Percentiles rank a stretch among this genome's conserved stretches.
Evolutionary conservation across 495 filamentous ascomycete species (phyloP).

Genomic region (Viridothelium virens): DNA sequence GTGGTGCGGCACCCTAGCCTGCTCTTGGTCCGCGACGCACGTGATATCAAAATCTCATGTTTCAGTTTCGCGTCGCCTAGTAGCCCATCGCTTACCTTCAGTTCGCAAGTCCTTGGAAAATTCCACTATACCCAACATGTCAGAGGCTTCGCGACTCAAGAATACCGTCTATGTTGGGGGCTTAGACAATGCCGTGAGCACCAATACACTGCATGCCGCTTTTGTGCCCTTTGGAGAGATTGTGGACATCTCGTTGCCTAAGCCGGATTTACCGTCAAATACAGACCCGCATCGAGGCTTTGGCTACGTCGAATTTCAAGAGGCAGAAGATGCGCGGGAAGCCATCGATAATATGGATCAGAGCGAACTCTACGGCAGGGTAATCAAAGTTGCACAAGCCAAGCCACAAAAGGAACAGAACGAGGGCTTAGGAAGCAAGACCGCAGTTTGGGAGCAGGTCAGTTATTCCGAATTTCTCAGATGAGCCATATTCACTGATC

Average conservation of each 20-base stretch:
- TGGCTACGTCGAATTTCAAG: slow-evolving; percentile 92
- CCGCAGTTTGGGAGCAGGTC: slow-evolving; percentile 98
- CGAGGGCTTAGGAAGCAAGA: slow-evolving; percentile 83
- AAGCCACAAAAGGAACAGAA: slow-evolving; percentile 87
- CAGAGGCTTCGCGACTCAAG: slow-evolving; percentile 75
- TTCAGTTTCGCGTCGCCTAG: neutral
- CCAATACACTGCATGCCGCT: slow-evolving; percentile 68
- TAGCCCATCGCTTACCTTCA: neutral
- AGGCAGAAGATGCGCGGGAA: slow-evolving; percentile 77
- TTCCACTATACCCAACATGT: slow-evolving; percentile 48
- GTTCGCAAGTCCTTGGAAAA: slow-evolving; percentile 1
- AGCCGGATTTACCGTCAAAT: slow-evolving; percentile 60
- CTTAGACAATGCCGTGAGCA: slow-evolving; percentile 69
- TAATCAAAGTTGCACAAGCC: slow-evolving; percentile 83
- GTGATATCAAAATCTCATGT: slow-evolving; percentile 13
- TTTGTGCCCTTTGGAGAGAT: slow-evolving; percentile 97
- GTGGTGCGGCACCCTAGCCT: slow-evolving; percentile 8
- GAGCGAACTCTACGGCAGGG: slow-evolving; percentile 85
- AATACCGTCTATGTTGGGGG: slow-evolving; percentile 87
- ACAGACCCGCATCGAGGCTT: slow-evolving; percentile 82
- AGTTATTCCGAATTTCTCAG: slow-evolving; percentile 23
- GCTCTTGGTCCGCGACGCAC: neutral
- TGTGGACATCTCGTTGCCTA: slow-evolving; percentile 78
- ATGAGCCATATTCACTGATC: slow-evolving; percentile 30
- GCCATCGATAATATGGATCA: slow-evolving; percentile 99